Percentiles rank a stretch among this genome's conserved stretches.
phyloP scores from a whole-genome alignment of 1,139 yeast species.

The Taphrina populina region DNA sequence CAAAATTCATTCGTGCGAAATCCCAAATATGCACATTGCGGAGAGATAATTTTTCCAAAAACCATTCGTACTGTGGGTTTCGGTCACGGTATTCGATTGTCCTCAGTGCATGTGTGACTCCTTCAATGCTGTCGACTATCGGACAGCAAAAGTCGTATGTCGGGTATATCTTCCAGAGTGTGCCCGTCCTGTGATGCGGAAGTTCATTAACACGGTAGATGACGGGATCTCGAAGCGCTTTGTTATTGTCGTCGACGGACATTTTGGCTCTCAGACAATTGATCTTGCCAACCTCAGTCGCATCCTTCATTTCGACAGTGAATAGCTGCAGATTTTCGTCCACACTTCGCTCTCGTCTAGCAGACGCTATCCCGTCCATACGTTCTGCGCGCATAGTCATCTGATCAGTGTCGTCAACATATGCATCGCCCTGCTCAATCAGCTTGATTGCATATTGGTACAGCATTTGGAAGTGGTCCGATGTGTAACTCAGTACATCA shows the following conservation, averaged over 20 bases:
- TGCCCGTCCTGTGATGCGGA: slow-evolving; percentile 95
- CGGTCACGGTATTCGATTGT: slow-evolving; percentile 98
- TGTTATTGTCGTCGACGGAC: slow-evolving; percentile 83
- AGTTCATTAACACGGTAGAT: slow-evolving; percentile 93
- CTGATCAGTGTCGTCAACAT: slow-evolving; percentile 91
- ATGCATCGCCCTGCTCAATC: slow-evolving; percentile 93
- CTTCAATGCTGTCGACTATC: slow-evolving; percentile 88
- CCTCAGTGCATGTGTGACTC: slow-evolving; percentile 95
- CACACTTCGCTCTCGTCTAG: slow-evolving; percentile 82
- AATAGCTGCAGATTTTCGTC: slow-evolving; percentile 86
- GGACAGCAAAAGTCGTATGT: slow-evolving; percentile 98
- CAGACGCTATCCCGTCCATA: slow-evolving; percentile 90
- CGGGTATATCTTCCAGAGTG: slow-evolving; percentile 91
- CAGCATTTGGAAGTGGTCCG: slow-evolving; percentile 89
- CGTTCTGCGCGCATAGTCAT: slow-evolving; percentile 97
- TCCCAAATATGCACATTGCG: slow-evolving; percentile 97
- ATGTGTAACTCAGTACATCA: slow-evolving; percentile 79
- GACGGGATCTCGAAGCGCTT: slow-evolving; percentile 94
- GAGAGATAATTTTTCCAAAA: slow-evolving; percentile 71
- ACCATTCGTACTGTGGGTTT: slow-evolving; percentile 96
- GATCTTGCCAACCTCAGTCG: slow-evolving; percentile 81
- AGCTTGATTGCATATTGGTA: slow-evolving; percentile 76
- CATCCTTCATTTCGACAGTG: slow-evolving; percentile 80
- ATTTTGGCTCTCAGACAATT: slow-evolving; percentile 94
- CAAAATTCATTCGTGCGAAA: slow-evolving; percentile 92